A percentile compares a stretch with the other conserved stretches of the same genome.
Conservation (phyloP, 495 filamentous ascomycete genomes). For the Annulohypoxylon nitens region DNA sequence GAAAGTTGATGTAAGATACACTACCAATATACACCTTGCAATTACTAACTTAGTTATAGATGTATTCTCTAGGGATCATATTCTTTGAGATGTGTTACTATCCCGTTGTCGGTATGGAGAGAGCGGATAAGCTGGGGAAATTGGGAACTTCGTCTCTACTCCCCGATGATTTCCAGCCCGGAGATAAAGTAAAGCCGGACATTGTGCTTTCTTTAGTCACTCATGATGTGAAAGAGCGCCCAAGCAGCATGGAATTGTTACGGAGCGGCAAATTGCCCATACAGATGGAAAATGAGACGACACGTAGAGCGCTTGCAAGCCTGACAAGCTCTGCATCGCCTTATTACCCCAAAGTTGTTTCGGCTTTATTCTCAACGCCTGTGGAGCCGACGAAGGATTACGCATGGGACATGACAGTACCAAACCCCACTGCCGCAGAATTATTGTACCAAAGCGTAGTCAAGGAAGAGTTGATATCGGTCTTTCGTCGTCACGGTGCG, state of each 20-base stretch:
- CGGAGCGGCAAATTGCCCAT: constrained; percentile 89
- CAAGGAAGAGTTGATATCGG: constrained; percentile 77
- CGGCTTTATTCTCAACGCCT: constrained; percentile 78
- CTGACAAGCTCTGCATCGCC: constrained; percentile 85
- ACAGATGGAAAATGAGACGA: constrained; percentile 91
- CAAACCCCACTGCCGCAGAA: constrained; percentile 66
- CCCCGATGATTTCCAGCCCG: constrained; percentile 79
- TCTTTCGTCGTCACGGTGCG: constrained; percentile 94
- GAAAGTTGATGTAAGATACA: constrained; percentile 85
- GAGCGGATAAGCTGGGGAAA: constrained; percentile 77
- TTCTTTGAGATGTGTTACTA: constrained; percentile 98
- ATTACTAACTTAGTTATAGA: constrained; percentile 61
- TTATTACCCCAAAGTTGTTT: constrained; percentile 89
- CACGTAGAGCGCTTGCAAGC: constrained; percentile 82
- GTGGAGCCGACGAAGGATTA: constrained; percentile 83
- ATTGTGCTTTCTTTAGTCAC: constrained; percentile 85
- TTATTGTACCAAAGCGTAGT: constrained; percentile 79
- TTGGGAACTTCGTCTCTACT: constrained; percentile 76
- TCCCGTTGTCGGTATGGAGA: constrained; percentile 87
- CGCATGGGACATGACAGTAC: constrained; percentile 82
- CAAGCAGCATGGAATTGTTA: constrained; percentile 86
- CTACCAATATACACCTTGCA: not conserved
- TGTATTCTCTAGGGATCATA: constrained; percentile 97
- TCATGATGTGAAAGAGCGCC: constrained; percentile 83
- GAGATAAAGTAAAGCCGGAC: constrained; percentile 76